Percentiles rank a stretch among this genome's conserved stretches.
phyloP scores from a whole-genome alignment of 768 basidiomycete genomes.

The Tulasnella sp. region DNA sequence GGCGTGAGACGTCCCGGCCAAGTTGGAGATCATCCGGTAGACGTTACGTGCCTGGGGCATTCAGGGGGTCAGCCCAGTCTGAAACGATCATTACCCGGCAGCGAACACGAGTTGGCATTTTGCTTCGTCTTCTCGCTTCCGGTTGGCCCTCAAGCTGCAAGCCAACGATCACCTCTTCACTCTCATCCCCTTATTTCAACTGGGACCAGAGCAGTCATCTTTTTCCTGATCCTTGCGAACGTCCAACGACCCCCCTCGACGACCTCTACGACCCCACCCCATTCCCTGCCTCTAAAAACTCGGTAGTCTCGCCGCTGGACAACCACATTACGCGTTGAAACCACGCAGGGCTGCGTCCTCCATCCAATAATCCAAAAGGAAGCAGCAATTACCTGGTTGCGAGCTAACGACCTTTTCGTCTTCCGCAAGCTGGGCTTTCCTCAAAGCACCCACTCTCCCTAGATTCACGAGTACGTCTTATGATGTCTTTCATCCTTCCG shows the following conservation, averaged over 20 bases:
- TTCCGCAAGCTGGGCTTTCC: no score
- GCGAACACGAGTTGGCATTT: neutral
- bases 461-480: neutral
- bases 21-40: neutral
- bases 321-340: no score
- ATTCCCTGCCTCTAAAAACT: no score
- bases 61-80: neutral
- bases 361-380: no score
- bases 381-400: no score
- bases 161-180: neutral
- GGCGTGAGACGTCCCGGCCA: neutral
- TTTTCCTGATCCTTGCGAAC: neutral
- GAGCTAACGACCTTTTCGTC: no score
- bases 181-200: neutral
- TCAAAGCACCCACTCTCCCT: no score
- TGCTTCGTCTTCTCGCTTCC: neutral
- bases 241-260: no score
- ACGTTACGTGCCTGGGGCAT: neutral
- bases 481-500: neutral
- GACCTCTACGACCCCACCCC: no score
- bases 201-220: neutral
- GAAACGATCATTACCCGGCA: slow-evolving; percentile 2
- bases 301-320: no score
- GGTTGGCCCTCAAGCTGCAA: neutral
- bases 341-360: no score